Base-by-base conservation (phyloP, 805 yeast genomes). In the Candida loeiensis region DNA sequence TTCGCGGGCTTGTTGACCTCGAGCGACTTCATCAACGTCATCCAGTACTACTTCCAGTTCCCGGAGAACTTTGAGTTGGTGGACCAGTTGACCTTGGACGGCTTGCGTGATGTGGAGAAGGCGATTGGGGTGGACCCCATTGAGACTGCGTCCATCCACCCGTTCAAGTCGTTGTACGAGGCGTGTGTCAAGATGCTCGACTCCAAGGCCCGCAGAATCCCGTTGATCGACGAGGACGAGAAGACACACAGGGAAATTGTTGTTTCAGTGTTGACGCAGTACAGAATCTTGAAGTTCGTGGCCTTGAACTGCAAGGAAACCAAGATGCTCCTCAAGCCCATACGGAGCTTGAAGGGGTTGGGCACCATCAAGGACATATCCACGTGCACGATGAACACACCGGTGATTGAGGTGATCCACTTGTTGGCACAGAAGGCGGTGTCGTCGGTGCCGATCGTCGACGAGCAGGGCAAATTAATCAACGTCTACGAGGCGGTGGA, bases 401-500 rank as follows among this genome's bases (percentile, higher is more conserved):
- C 97, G 0, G 96, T 93, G 17, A 82, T 87, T 46, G 96, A 91
- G 45, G 96, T 90, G 17, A 93, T 93, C 42, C 89, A 87, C 54
- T 63, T 82, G 44, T 70, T 93, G 49, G 80, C 91, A 6, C 77
- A 78, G 38, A 77, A 80, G 36, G 80, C 89, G n/a, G 93, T 93
- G 11, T 82, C 95, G 3, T 85, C 97, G 2, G 82, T 93, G 22
- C 99, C 99, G 1, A 90, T 93, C 43, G 80, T 93, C 21, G 97
- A 91, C 55, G 87, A 80, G 14, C 77, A 74, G 46, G 69, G 71
- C 25, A 64, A 62, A 44, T 69, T 93, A 48, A 73, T 88, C 47
- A 93, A 93, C 56, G 95, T 91, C 30, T 93, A 90, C 59, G 99
- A 93, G 65, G 95, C 96, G 0, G 95, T 88, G 24, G 99, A 93